Base-by-base conservation (phyloP, 768 basidiomycete genomes). In the Hygrophorus pudorinus region DNA sequence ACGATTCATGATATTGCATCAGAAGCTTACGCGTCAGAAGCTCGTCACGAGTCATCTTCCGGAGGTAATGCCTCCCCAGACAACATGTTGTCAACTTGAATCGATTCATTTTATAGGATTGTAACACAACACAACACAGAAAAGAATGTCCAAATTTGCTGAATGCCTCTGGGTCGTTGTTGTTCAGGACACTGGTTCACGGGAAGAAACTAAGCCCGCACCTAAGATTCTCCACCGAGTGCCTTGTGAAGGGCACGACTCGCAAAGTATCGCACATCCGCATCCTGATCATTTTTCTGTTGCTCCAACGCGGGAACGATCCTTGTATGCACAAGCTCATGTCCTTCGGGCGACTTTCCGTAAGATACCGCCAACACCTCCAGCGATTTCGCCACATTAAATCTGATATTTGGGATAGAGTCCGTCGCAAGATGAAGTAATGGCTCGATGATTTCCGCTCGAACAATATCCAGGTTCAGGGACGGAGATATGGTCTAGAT, bases 361-460 rank as follows among this genome's bases (percentile, higher is more conserved):
- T 87, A 81, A 0, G 85, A 75, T 12, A 66, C 67, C 1, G 88
- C 88, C 53, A 97, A 73, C 11, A 90, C 79, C 66, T 98, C 94
- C 53, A 98, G 68, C 20, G 87, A 83, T 63, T 97, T 98, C 18
- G 93, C 86, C 21, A 98, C 93, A 60, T 98, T 98, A 74, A 99
- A 99, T 30, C 96, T 88, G 62, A 99, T 98, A 64, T 99, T 99
- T 43, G 96, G 96, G 59, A 99, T 98, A 9, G 88, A 80, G 59
- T 99, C 96, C 41, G 72, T 70, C 12, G 87, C 81, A 36, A 99
- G 78, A 47, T 80, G 73, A 46, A 94, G 66, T 40, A 98, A 75
- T 31, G 86, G 82, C 17, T 81, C 79, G 49, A 97, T 78, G 54
- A 98, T 84, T 42, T 87, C 85, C 38, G 83, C 73, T 27, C 78